These are phyloP conservation scores for Metschnikowia koreensis DNA, from an alignment of 805 yeast genomes.

Conservation along the genomic window DNA sequence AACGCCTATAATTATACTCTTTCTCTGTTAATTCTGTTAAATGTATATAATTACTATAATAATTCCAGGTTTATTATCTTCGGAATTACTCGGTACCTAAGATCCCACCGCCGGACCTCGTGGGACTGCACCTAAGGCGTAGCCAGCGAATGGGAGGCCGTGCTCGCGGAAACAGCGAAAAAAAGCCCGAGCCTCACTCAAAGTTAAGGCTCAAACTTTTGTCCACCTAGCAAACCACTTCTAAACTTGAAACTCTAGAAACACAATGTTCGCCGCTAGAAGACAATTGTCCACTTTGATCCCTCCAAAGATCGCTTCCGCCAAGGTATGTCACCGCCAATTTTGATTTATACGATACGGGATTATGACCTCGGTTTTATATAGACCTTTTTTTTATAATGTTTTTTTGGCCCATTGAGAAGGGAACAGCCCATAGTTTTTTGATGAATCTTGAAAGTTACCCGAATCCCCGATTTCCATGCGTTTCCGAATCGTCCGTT, in stretches of 20 bases:
- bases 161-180: constrained; percentile 16
- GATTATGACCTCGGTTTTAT: background rate
- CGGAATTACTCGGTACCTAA: background rate
- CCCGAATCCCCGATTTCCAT: too few relatives aligned
- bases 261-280: constrained; percentile 83
- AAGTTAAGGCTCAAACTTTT: constrained; percentile 6
- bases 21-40: too few relatives aligned
- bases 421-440: too few relatives aligned
- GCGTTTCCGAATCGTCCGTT: too few relatives aligned
- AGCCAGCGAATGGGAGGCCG: constrained; percentile 23
- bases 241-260: constrained; percentile 7
- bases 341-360: background rate
- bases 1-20: background rate
- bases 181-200: constrained; percentile 14
- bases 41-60: too few relatives aligned
- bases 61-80: too few relatives aligned
- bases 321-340: constrained; percentile 60
- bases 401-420: too few relatives aligned
- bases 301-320: constrained; percentile 98
- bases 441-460: too few relatives aligned
- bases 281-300: constrained; percentile 93
- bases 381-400: background rate
- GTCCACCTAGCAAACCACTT: constrained; percentile 4
- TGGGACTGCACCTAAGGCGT: constrained; percentile 10
- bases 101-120: background rate